Evolutionary conservation across 2,329 filamentous ascomycete species (phyloP), one percentile per base, ranked within the genome.

Genomic region (Aureobasidium pullulans): DNA sequence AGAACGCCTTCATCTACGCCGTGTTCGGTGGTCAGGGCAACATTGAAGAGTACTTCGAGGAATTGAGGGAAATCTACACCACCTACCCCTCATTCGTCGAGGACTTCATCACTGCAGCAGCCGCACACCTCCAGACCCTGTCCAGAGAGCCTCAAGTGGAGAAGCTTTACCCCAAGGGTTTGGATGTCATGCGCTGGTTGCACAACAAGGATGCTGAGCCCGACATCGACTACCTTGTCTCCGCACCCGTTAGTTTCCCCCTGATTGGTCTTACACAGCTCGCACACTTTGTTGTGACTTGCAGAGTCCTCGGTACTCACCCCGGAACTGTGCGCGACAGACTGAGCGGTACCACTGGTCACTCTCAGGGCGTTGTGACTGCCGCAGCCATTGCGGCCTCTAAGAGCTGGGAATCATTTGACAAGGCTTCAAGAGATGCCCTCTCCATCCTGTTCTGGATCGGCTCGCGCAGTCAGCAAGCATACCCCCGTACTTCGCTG

Each of bases 11-110:
- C 67, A 84, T 99, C 62, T 99, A 96, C 78, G 92, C 87, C 65
- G 91, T 99, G 63, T 96, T 97, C 66, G 94, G 94, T 62, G 94
- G 94, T 6, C 94, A 99, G 74, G 94, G 94, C 67, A 99, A 99
- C 75, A 97, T 99, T 64, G 93, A 99, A 76, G 95, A 99, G 77
- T 99, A 99, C 77, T 99, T 99, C 69, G 93, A 99, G 66, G 94
- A 99, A 78, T 83, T 99, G 63, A 86, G 94, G 60, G 88, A 96
- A 73, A 84, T 97, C 61, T 93, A 93, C 78, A 85, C 81, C 68
- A 96, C 92, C 61, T 99, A 99, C 76, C 87, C 89, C 11, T 88
- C 88, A 31, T 95, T 99, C 66, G 85, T 96, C 5, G 88, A 90
- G 66, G 90, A 95, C 65, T 85, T 97, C 64, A 83, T 99, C 69